Percentiles rank a stretch among this genome's conserved stretches.
Evolutionary conservation across 116 monocot species (phyloP).

Genomic region (Phalaenopsis hybrid): DNA sequence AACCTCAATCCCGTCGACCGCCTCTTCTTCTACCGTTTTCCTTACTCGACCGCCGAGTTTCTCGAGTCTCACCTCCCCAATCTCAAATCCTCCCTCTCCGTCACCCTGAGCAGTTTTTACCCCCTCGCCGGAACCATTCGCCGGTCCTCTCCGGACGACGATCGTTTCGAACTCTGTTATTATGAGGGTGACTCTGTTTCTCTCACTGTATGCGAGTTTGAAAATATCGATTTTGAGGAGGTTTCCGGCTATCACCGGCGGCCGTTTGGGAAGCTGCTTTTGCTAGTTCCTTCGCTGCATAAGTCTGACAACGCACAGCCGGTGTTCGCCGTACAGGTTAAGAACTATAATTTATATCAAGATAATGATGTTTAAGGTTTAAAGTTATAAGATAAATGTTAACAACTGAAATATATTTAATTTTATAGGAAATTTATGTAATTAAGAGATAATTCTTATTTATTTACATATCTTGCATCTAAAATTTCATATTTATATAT

Average conservation of each 20-base stretch:
- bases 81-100: constrained; percentile 29
- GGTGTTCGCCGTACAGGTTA: constrained; percentile 22
- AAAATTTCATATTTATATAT: background rate
- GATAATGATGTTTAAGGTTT: background rate
- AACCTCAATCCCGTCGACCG: constrained; percentile 15
- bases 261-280: constrained; percentile 12
- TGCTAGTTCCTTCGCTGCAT: constrained; percentile 18
- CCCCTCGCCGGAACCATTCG: constrained; percentile 29
- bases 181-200: constrained; percentile 19
- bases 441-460: background rate
- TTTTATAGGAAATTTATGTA: background rate
- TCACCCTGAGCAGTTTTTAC: constrained; percentile 25
- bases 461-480: background rate
- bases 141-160: background rate
- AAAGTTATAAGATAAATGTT: background rate
- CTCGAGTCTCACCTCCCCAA: constrained; percentile 14
- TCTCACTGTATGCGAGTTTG: constrained; percentile 13
- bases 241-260: constrained; percentile 17
- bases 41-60: constrained; percentile 20
- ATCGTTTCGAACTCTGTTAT: constrained; percentile 10
- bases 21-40: constrained; percentile 34
- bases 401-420: background rate
- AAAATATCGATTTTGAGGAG: constrained; percentile 20
- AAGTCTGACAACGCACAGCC: background rate
- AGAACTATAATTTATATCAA: background rate